Conservation (phyloP, 2,329 filamentous ascomycete genomes). For the Atkinsonella hypoxylon region DNA sequence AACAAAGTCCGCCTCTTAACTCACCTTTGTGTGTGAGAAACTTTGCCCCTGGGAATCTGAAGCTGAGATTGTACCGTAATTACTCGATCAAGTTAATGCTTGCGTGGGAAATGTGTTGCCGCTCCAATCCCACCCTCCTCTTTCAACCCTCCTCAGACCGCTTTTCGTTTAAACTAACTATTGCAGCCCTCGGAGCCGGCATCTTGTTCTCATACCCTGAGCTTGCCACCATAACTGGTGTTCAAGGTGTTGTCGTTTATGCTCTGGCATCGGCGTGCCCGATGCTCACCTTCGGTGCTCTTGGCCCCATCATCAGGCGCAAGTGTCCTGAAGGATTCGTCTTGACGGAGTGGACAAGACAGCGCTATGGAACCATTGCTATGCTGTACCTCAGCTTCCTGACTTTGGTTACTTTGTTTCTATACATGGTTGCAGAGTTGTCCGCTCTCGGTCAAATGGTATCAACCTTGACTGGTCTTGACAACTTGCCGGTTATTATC, state of each 20-base stretch:
- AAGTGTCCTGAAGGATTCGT: conserved; percentile 79
- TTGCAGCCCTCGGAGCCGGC: conserved; percentile 65
- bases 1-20: conserved; percentile 37
- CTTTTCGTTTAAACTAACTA: conserved; percentile 26
- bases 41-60: conserved; percentile 34
- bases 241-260: conserved; percentile 70
- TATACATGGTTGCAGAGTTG: conserved; percentile 80
- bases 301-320: conserved; percentile 66
- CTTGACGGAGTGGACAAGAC: conserved; percentile 71
- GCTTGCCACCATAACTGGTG: conserved; percentile 64
- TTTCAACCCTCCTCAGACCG: conserved; percentile 15
- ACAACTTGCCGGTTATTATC: conserved; percentile 64
- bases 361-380: conserved; percentile 59
- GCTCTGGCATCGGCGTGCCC: conserved; percentile 61
- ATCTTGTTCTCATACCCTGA: conserved; percentile 77
- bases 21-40: not conserved
- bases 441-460: conserved; percentile 73
- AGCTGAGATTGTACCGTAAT: conserved; percentile 93
- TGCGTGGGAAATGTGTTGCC: conserved; percentile 97
- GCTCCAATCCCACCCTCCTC: conserved; percentile 40
- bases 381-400: conserved; percentile 66
- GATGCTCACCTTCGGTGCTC: conserved; percentile 58
- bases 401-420: conserved; percentile 68
- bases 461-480: conserved; percentile 58
- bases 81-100: conserved; percentile 99